Evolutionary conservation across 371 early-diverging fungal genomes (phyloP).

Genomic region (Cladochytrium tenue): DNA sequence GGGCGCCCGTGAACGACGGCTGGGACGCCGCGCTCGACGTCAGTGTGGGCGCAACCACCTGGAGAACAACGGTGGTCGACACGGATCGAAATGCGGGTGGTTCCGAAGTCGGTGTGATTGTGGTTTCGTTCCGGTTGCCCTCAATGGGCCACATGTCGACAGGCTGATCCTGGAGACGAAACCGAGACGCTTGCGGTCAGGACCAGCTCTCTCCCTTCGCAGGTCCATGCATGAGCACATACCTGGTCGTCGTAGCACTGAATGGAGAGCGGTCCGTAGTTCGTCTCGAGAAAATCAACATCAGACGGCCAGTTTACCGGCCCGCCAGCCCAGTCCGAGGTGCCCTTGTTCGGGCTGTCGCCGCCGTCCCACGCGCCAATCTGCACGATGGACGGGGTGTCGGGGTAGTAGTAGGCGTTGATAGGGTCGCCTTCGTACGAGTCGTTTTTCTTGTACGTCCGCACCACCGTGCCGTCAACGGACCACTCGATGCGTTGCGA

Average conservation of each 20-base stretch:
- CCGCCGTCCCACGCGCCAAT: conserved; percentile 74
- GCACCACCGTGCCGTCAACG: conserved; percentile 11
- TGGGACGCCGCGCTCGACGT: too few species aligned
- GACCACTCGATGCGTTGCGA: conserved; percentile 12
- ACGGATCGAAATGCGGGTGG: too few species aligned
- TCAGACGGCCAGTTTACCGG: conserved; percentile 30
- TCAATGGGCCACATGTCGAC: conserved; percentile 8
- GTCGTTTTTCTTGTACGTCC: conserved; percentile 1
- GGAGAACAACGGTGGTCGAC: too few species aligned
- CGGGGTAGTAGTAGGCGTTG: conserved; percentile 43
- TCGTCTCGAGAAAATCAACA: neutral
- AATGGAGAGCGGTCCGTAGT: conserved; percentile 9
- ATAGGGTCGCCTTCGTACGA: neutral
- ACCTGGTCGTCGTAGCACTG: conserved; percentile 15
- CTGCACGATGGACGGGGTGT: conserved; percentile 53
- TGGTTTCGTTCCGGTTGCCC: neutral
- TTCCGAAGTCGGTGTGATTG: neutral
- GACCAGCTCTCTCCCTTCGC: too few species aligned
- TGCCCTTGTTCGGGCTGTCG: conserved; percentile 48
- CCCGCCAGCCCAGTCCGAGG: conserved; percentile 66
- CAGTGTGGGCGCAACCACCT: too few species aligned
- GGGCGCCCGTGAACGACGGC: too few species aligned
- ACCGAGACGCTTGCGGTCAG: neutral
- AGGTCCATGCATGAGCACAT: neutral
- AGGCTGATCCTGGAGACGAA: conserved; percentile 2